Evolutionary conservation across 345 rosid genomes (phyloP), one percentile per base, ranked within the genome.

Genomic region (Eucalyptus pauciflora): DNA sequence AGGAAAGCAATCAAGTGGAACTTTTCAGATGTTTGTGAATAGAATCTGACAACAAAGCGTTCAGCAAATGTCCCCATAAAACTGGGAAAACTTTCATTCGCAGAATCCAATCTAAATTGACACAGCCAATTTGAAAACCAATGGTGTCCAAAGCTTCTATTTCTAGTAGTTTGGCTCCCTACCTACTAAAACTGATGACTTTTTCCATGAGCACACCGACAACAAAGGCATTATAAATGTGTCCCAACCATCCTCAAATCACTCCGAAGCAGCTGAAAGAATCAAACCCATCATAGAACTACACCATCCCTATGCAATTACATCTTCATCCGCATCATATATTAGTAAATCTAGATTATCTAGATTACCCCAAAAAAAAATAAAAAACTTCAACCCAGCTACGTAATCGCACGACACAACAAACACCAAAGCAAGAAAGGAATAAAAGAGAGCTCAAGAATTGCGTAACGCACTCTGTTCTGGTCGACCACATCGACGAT

Each of bases 401-500:
- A 86, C 60, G 45, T 51, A 18, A 31, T 31, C 50, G 25, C 54
- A 49, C 54, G 29, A 7, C n/a, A 9, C 50, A 12, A 67, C 50
- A 67, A 46, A 12, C 22, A 50, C 20, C 20, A 31, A 52, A 79
- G 54, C 31, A 88, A 51, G 7, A 50, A 13, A 87, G 48, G 10
- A 33, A 25, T 6, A 43, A 25, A 43, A 67, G 45, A 88, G 51
- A 86, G 58, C 10, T 50, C 24, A 52, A 24, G 86, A 5, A 88
- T 0, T 64, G 52, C 12, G 62, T 33, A 76, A 50, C 88, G 9
- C 89, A 97, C 99, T 45, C 98, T 92, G 94, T 97, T 97, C 90
- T 97, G 98, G 87, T 97, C 99, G 87, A 97, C 92, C 86, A 97
- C 98, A 91, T 97, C 98, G 90, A 97, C 99, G 89, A 97, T 97